Percentiles rank a stretch among this genome's conserved stretches.
phyloP scores from a whole-genome alignment of 2,329 filamentous ascomycete species.

The Diaporthe sp. region DNA sequence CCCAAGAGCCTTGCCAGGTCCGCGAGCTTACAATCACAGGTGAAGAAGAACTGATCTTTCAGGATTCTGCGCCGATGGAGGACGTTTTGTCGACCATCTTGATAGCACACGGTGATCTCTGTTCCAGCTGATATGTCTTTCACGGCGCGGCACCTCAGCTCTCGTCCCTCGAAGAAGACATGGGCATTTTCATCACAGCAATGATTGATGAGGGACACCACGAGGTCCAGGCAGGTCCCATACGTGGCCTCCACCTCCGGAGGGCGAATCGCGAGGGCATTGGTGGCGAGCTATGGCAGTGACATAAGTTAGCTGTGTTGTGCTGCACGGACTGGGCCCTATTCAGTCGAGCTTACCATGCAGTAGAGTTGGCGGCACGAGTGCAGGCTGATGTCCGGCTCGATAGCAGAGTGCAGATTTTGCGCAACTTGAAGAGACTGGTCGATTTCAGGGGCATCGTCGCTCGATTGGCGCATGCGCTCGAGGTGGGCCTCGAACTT shows the following conservation, averaged over 20 bases:
- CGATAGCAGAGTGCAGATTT: conserved; percentile 32
- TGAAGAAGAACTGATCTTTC: conserved; percentile 40
- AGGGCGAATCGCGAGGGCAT: conserved; percentile 40
- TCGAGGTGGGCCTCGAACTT: conserved; percentile 39
- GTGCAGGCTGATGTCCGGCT: conserved; percentile 27
- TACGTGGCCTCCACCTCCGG: conserved; percentile 37
- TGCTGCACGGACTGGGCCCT: background rate
- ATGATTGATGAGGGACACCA: conserved; percentile 48
- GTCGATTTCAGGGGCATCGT: conserved; percentile 16
- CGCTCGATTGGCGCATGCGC: conserved; percentile 29
- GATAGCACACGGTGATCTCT: conserved; percentile 49
- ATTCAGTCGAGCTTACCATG: conserved; percentile 33
- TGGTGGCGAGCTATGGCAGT: conserved; percentile 40
- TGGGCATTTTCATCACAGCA: conserved; percentile 49
- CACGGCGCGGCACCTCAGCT: conserved; percentile 45
- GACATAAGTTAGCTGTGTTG: background rate
- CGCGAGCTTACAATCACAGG: conserved; percentile 41
- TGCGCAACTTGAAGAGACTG: conserved; percentile 29
- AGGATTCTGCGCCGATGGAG: conserved; percentile 38
- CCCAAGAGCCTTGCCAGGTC: background rate
- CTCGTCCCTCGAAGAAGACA: conserved; percentile 45
- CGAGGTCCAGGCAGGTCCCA: conserved; percentile 45
- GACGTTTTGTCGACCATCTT: conserved; percentile 41
- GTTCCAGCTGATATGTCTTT: conserved; percentile 44
- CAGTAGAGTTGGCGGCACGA: conserved; percentile 37